Evolutionary conservation across 179 eudicot genomes (phyloP).

Genomic region (Silene noctiflora): DNA sequence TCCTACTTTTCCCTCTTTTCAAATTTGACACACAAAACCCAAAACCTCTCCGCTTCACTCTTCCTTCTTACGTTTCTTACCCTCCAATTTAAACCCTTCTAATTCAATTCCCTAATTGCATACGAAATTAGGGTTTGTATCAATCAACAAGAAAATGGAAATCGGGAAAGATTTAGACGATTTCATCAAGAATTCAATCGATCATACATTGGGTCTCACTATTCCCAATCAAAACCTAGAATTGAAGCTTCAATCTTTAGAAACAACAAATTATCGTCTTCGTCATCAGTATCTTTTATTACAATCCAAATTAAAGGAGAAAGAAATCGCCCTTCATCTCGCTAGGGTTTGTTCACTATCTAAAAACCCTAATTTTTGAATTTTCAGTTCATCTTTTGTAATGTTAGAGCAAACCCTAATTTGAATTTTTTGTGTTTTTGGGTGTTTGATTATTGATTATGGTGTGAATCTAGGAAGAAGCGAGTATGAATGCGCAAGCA

Average conservation of each 20-base stretch:
- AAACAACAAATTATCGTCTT: conserved; percentile 39
- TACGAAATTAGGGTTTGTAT: not conserved
- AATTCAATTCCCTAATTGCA: not conserved
- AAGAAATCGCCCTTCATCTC: conserved; percentile 51
- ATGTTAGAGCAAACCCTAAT: not conserved
- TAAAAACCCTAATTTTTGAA: not conserved
- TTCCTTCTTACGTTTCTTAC: not conserved
- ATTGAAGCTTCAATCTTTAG: conserved; percentile 54
- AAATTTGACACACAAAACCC: too few species aligned
- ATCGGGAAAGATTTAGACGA: conserved; percentile 55
- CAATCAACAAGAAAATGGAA: conserved; percentile 44
- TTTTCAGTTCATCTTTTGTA: too few species aligned
- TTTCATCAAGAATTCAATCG: conserved; percentile 66
- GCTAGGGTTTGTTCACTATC: conserved; percentile 59
- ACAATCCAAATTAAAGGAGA: conserved; percentile 46
- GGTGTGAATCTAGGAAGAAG: conserved; percentile 51
- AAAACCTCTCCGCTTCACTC: not conserved
- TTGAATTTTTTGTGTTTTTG: not conserved
- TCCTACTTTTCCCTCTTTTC: too few species aligned
- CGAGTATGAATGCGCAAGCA: conserved; percentile 73
- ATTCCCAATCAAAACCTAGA: conserved; percentile 52
- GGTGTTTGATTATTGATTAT: not conserved
- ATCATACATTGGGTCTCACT: conserved; percentile 55
- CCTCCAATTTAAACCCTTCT: not conserved
- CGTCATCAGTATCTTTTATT: conserved; percentile 48